phyloP scores from a whole-genome alignment of 371 early-diverging fungal species.

The Mycotypha africana region DNA sequence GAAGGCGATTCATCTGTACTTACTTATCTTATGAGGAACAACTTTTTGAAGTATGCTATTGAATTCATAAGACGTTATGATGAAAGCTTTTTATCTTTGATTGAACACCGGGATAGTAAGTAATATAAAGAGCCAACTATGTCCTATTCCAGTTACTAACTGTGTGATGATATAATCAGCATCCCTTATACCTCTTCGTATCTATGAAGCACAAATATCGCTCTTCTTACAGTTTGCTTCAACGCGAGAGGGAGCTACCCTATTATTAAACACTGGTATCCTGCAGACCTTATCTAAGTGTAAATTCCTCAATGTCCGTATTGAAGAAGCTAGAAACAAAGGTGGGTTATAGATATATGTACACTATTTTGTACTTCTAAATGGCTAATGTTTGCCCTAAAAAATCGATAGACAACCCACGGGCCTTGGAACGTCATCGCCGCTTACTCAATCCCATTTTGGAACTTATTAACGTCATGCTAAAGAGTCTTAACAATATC shows the following conservation, averaged over 20 bases:
- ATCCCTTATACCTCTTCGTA: conserved; percentile 48
- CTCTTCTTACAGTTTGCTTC: conserved; percentile 74
- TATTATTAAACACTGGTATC: conserved; percentile 66
- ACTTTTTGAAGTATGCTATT: conserved; percentile 56
- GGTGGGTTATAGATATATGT: not conserved
- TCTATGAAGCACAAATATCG: conserved; percentile 73
- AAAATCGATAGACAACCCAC: conserved; percentile 9
- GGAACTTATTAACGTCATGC: conserved; percentile 46
- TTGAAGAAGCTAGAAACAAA: conserved; percentile 30
- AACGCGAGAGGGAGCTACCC: conserved; percentile 63
- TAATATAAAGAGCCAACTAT: too few species aligned
- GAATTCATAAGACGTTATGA: conserved; percentile 59
- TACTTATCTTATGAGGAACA: conserved; percentile 51
- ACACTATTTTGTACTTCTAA: not conserved
- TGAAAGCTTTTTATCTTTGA: conserved; percentile 44
- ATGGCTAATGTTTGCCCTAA: too few species aligned
- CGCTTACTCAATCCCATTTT: conserved; percentile 52
- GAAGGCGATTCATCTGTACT: not conserved
- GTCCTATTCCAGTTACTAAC: too few species aligned
- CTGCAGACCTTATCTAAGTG: conserved; percentile 66
- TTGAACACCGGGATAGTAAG: conserved; percentile 25
- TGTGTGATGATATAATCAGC: too few species aligned
- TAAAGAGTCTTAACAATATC: conserved; percentile 40
- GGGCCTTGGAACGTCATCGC: conserved; percentile 43
- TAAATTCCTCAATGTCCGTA: conserved; percentile 61